Base-by-base conservation (phyloP, 805 yeast genomes). In the Hanseniaspora taiwanica region DNA sequence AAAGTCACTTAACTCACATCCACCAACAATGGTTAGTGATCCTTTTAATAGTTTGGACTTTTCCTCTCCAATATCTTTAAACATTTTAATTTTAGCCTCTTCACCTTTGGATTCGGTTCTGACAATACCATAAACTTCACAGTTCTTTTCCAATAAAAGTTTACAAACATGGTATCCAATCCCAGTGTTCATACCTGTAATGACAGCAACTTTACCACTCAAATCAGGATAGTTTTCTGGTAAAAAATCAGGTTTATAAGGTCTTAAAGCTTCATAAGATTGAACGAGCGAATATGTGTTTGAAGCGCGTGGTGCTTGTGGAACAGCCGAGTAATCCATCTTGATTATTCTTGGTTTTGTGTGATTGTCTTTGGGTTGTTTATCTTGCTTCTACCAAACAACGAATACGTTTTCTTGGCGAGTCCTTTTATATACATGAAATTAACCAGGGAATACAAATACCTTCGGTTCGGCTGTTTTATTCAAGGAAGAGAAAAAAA, bases 131-230 rank as follows among this genome's bases (percentile, higher is more conserved):
- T 55, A 48, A 14, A 58, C 56, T 21, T 55, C 46, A 49, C 63
- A 62, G 40, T 62, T 54, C 42, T 58, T 63, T 10, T 58, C 54
- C 34, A 58, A 49, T 9, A 57, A 40, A 21, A 50, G 35, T 31
- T 48, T 52, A 45, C 29, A 59, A 48, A 46, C 50, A 7, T 53
- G 42, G 10, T 40, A 50, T n/a, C 61, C 61, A 37, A 66, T 54
- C 35, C 70, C 70, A 7, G 65, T 48, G 37, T 59, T 63, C 19
- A 58, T 56, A 38, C 69, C 69, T 6, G 70, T 64, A 8, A 66
- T 61, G 19, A 62, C 44, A 13, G 64, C 64, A n/a, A 53, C 55
- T 45, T 60, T 63, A 6, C 58, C 64, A 2, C 59, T 52, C 36
- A 65, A 47, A 39, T 58, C 57, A 13, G 69, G 69, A 40, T 59